Evolutionary conservation across 208 protist species (phyloP).

Genomic region (Entamoeba moshkovskii): DNA sequence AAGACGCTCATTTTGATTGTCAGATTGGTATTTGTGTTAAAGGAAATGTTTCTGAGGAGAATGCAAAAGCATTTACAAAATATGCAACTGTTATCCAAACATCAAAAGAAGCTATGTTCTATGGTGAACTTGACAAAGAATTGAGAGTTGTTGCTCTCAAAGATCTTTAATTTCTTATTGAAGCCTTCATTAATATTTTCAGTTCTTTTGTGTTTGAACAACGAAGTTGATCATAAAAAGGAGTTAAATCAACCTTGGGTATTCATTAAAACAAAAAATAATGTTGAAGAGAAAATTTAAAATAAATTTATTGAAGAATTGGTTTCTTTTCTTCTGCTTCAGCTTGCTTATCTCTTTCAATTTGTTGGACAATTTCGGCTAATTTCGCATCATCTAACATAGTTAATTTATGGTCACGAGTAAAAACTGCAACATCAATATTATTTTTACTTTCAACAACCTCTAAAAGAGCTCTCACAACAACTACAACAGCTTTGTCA

Average conservation of each 20-base stretch:
- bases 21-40: neutral
- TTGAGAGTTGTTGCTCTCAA: neutral
- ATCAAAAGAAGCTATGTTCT: neutral
- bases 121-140: neutral
- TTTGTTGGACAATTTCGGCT: neutral
- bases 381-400: neutral
- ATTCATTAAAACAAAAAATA: no score
- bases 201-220: no score
- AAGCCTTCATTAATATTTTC: no score
- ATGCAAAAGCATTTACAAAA: neutral
- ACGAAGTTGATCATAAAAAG: no score
- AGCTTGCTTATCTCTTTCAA: neutral
- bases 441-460: conserved; percentile 12
- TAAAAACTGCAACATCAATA: conserved; percentile 6
- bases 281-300: no score
- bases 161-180: no score
- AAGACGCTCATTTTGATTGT: neutral
- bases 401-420: neutral
- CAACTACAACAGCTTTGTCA: neutral
- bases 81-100: neutral
- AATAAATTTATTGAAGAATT: neutral
- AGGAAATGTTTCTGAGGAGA: neutral
- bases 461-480: neutral
- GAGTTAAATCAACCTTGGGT: no score
- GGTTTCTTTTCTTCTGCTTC: conserved; percentile 2